These are phyloP conservation scores for Endocalyx cinctus DNA, from an alignment of 2,329 filamentous ascomycete species.

Conservation along the genomic window DNA sequence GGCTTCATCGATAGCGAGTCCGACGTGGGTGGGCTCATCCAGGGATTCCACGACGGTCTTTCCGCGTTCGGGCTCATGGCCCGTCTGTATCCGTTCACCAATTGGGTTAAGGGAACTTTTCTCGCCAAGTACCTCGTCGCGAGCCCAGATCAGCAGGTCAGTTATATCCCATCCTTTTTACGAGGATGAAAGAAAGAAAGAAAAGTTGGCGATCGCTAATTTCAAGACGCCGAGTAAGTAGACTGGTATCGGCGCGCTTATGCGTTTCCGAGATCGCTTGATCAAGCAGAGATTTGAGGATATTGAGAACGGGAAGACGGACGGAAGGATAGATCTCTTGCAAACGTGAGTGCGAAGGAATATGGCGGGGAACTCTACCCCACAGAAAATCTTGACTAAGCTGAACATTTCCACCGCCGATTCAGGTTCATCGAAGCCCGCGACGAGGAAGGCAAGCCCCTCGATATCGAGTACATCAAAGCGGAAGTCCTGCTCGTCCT, in stretches of 20 bases:
- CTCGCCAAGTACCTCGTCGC: slow-evolving; percentile 48
- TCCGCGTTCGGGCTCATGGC: slow-evolving; percentile 47
- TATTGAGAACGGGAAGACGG: slow-evolving; percentile 38
- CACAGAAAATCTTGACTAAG: too few species aligned
- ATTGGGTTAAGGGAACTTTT: slow-evolving; percentile 49
- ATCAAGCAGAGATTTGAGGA: slow-evolving; percentile 43
- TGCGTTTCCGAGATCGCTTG: slow-evolving; percentile 53
- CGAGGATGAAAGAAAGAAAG: too few species aligned
- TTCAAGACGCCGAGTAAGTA: too few species aligned
- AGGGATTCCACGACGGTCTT: slow-evolving; percentile 50
- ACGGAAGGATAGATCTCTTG: slow-evolving; percentile 45
- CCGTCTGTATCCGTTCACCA: slow-evolving; percentile 48
- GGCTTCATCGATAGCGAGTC: slow-evolving; percentile 49
- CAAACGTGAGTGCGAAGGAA: slow-evolving; percentile 46
- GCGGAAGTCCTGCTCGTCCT: slow-evolving; percentile 48
- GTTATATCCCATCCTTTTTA: too few species aligned
- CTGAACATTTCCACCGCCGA: too few species aligned
- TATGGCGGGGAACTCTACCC: too few species aligned
- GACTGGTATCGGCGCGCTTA: slow-evolving; percentile 50
- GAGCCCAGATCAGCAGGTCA: slow-evolving; percentile 48
- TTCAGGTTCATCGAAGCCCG: slow-evolving; percentile 38
- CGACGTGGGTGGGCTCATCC: slow-evolving; percentile 50
- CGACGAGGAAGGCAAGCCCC: slow-evolving; percentile 39
- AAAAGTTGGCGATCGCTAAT: too few species aligned
- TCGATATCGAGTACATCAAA: slow-evolving; percentile 47